Evolutionary conservation across 23 red algal genomes (phyloP).

Genomic region (Pyropia haitanensis): DNA sequence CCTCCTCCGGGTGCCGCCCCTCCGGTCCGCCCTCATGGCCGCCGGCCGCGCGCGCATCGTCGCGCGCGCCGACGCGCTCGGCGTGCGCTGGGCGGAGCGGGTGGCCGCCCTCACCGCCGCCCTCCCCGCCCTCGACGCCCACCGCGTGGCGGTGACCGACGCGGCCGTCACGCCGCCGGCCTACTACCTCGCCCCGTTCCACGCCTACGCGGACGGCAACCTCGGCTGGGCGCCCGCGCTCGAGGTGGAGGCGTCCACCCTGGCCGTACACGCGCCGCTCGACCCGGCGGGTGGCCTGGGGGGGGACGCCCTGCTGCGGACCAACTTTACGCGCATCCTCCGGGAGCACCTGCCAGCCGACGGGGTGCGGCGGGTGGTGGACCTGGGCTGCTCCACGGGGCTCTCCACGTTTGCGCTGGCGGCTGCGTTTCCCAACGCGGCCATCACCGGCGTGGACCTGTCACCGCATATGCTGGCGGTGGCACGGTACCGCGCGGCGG

Average conservation of each 20-base stretch:
- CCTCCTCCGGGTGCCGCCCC: background rate
- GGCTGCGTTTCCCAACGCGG: background rate
- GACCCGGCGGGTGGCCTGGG: background rate
- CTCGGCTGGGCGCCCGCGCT: constrained; percentile 18
- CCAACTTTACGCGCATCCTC: constrained; percentile 3
- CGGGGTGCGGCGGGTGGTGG: background rate
- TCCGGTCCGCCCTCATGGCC: background rate
- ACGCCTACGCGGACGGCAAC: constrained; percentile 23
- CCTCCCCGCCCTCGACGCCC: background rate
- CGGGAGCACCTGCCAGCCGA: background rate
- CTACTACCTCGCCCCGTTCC: background rate
- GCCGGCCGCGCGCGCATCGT: background rate
- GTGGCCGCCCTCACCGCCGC: background rate
- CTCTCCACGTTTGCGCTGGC: constrained; percentile 6
- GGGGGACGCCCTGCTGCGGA: constrained; percentile 5
- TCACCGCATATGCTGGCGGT: constrained; percentile 16
- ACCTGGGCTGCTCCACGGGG: constrained; percentile 22
- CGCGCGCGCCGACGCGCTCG: background rate
- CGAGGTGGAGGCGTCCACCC: constrained; percentile 10
- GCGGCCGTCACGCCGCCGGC: background rate
- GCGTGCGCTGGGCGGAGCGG: background rate
- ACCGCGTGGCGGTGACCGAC: background rate
- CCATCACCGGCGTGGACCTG: constrained; percentile 11
- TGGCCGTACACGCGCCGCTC: constrained; percentile 12
- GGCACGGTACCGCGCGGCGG: background rate